Evolutionary conservation across 345 rosid species (phyloP), one percentile per base, ranked within the genome.

Genomic region (Eucalyptus tenuipes): DNA sequence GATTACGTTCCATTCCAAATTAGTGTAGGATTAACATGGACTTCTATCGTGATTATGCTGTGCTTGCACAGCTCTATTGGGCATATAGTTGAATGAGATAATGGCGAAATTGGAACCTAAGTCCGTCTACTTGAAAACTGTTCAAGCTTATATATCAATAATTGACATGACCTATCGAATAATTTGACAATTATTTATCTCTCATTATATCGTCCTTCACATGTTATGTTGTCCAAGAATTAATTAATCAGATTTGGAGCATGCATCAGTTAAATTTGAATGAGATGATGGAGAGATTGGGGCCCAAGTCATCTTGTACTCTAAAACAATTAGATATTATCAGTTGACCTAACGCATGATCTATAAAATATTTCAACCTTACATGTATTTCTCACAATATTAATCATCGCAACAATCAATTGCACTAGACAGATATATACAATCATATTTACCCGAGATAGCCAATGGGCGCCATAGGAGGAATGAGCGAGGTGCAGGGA

Each of bases 381-480:
- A 33, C 1, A 0, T 37, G 7, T 18, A 71, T 71, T 22, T 17
- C 24, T 71, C 81, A 4, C 81, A 33, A 71, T 37, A 37, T 33
- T 33, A 71, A 29, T 37, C 81, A 33, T 71, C 27, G 81, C 81
- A 18, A 20, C 44, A 71, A 18, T 37, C 25, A 71, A 33, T 88
- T 44, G 24, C 4, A 86, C 89, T 48, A 5, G 87, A 88, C 93
- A n/a, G 75, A 71, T 9, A 10, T 18, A 33, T 37, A 40, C 81
- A 13, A 85, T 88, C 47, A 29, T 2, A 86, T 87, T 48, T 13
- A 88, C 86, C 93, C 79, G 48, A n/a, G 93, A 90, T n/a, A 92
- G 91, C 92, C 92, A 91, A 27, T 92, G 93, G 50, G 49, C 88
- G 87, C 88, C 13, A 20, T 85, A 88, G 1, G 90, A 86, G 50